phyloP scores from a whole-genome alignment of 352 stramenopile species.

The Phytopythium mirpurense region DNA sequence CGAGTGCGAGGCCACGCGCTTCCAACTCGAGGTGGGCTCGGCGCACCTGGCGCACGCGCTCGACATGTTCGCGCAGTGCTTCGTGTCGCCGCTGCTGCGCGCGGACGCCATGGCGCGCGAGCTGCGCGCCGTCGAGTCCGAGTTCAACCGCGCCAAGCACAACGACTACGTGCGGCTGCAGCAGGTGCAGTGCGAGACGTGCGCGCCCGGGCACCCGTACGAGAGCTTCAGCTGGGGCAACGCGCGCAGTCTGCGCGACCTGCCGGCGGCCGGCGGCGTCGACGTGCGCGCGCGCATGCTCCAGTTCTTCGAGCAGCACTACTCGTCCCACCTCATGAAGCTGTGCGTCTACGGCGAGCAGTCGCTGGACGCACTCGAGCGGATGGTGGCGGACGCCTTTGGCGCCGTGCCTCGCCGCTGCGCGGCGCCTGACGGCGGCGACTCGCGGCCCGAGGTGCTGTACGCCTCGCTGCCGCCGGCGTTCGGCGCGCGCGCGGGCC shows the following conservation, averaged over 20 bases:
- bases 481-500: conserved; percentile 27
- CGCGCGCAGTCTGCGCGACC: conserved; percentile 35
- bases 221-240: conserved; percentile 82
- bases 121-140: conserved; percentile 76
- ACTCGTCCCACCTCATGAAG: conserved; percentile 64
- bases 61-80: conserved; percentile 92
- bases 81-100: conserved; percentile 81
- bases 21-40: conserved; percentile 84
- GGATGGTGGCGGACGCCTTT: conserved; percentile 52
- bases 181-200: conserved; percentile 68
- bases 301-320: conserved; percentile 50
- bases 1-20: conserved; percentile 88
- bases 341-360: conserved; percentile 66
- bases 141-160: conserved; percentile 69
- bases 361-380: conserved; percentile 47
- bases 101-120: conserved; percentile 76
- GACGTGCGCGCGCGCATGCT: conserved; percentile 50
- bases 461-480: conserved; percentile 6
- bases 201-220: conserved; percentile 48
- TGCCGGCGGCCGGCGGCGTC: conserved; percentile 27
- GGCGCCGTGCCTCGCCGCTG: conserved; percentile 21
- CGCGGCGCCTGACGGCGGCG: neutral
- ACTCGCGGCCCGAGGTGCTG: neutral
- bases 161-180: conserved; percentile 59
- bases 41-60: conserved; percentile 46